Conservation (phyloP, 208 protist species). For the Crithidia expoeki region DNA sequence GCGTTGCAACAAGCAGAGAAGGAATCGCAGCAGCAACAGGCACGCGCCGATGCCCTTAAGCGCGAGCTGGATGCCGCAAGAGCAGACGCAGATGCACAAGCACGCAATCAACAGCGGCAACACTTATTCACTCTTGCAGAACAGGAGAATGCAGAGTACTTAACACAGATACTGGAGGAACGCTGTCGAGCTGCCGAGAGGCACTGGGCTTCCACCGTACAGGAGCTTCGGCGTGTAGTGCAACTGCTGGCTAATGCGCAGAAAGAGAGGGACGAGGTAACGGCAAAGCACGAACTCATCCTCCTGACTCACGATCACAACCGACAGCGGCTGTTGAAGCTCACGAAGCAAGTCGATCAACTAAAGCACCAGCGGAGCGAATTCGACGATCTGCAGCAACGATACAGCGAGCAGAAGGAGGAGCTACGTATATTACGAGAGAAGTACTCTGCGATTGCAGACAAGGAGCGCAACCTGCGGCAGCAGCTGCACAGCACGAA, state of each 20-base stretch:
- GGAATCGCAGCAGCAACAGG: not conserved
- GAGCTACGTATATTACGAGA: conserved; percentile 28
- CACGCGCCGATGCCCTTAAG: not conserved
- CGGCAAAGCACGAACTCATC: not conserved
- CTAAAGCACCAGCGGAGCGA: conserved; percentile 20
- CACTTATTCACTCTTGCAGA: not conserved
- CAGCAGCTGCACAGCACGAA: conserved; percentile 21
- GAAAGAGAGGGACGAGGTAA: conserved; percentile 1
- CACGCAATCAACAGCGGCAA: not conserved
- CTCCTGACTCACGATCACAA: conserved; percentile 22
- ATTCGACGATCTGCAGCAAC: conserved; percentile 24
- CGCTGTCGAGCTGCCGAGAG: conserved; percentile 28
- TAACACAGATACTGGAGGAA: conserved; percentile 31
- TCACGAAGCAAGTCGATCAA: conserved; percentile 25
- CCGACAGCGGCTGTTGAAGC: conserved; percentile 15
- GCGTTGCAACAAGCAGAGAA: not conserved
- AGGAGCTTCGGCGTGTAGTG: conserved; percentile 6
- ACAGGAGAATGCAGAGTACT: not conserved
- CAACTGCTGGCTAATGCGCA: not conserved
- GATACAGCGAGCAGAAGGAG: conserved; percentile 17
- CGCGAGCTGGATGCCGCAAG: conserved; percentile 2
- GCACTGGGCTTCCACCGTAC: conserved; percentile 18
- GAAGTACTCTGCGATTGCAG: conserved; percentile 21
- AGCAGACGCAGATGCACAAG: not conserved
- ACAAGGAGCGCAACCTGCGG: conserved; percentile 33